Evolutionary conservation across 176 grass and related monocot genomes (phyloP), one percentile per base, ranked within the genome.

Genomic region (Zea luxurians): DNA sequence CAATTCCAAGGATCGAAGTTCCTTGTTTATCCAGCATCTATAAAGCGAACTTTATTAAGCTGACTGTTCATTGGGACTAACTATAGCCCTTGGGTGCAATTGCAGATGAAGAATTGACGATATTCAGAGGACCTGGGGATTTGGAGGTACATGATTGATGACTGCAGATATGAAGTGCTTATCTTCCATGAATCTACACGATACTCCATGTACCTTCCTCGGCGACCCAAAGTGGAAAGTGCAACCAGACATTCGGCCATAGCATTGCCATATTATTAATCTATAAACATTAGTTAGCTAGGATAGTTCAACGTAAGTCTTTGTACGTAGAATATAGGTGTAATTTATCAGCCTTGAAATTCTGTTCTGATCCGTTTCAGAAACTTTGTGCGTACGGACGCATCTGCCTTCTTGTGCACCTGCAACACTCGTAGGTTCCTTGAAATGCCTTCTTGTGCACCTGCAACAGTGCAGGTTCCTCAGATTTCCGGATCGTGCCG

Each of bases 91-190:
- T 68, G 35, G 72, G 10, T 55, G 63, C 11, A 68, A n/a, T 38
- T 50, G 62, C 61, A 79, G 86, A 66, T 69, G 53, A 83, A 79
- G 36, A 64, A 43, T 53, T 79, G 69, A 46, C 43, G 7, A 50
- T 79, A 83, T 73, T 68, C 13, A 67, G 65, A 77, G 43, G 18
- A 3, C 68, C 61, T 67, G 57, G 41, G 41, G 70, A 48, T 61
- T 41, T 61, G 70, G 86, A 79, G 44, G 37, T 17, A 35, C 76
- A 55, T 73, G 45, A 66, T 35, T 61, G 67, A 61, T 13, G 45
- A 38, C 17, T 27, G 37, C 38, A 71, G 62, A 63, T 47, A 74
- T 66, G 36, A 71, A 18, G 37, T 13, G 38, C 15, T 4, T 15
- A 8, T 46, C n/a, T 74, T 80, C 43, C 6, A 18, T 1, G 41